phyloP scores from a whole-genome alignment of 495 filamentous ascomycete species.

The Penicillium simplicissimum region DNA sequence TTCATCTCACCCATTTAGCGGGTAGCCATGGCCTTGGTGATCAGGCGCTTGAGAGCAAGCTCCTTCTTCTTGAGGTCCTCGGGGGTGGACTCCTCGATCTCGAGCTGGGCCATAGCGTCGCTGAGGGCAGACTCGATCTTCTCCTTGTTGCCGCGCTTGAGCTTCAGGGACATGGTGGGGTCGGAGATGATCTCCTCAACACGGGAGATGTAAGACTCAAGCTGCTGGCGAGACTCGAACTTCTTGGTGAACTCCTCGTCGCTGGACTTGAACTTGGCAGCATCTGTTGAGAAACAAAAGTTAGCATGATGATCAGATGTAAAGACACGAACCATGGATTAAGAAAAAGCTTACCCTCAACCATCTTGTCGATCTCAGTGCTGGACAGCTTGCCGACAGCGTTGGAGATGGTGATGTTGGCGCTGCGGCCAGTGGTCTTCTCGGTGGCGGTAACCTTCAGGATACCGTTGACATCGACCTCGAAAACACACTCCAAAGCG shows the following conservation, averaged over 20 bases:
- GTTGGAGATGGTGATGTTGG: slow-evolving; percentile 99
- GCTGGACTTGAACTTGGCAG: slow-evolving; percentile 96
- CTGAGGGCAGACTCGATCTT: slow-evolving; percentile 95
- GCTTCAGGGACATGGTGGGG: slow-evolving; percentile 90
- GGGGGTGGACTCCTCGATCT: slow-evolving; percentile 81
- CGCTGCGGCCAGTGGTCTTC: slow-evolving; percentile 96
- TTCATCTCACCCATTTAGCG: slow-evolving; percentile 57
- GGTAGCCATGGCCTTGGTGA: slow-evolving; percentile 95
- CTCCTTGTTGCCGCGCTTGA: slow-evolving; percentile 98
- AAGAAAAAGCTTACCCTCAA: slow-evolving; percentile 63
- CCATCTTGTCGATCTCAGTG: slow-evolving; percentile 95
- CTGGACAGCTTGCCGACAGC: slow-evolving; percentile 98
- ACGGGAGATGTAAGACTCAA: slow-evolving; percentile 98
- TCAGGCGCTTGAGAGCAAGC: slow-evolving; percentile 92
- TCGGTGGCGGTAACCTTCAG: slow-evolving; percentile 99
- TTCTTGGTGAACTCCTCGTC: slow-evolving; percentile 99
- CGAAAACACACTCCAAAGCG: slow-evolving; percentile 96
- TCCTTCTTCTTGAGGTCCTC: slow-evolving; percentile 99
- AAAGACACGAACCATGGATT: background rate
- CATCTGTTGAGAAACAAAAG: slow-evolving; percentile 54
- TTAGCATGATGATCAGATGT: slow-evolving; percentile 15
- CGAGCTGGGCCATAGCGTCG: slow-evolving; percentile 83
- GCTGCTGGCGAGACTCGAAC: slow-evolving; percentile 97
- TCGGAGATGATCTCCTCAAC: slow-evolving; percentile 99
- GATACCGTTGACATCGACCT: slow-evolving; percentile 99